Evolutionary conservation across 768 basidiomycete genomes (phyloP).

Genomic region (Mycena amicta): DNA sequence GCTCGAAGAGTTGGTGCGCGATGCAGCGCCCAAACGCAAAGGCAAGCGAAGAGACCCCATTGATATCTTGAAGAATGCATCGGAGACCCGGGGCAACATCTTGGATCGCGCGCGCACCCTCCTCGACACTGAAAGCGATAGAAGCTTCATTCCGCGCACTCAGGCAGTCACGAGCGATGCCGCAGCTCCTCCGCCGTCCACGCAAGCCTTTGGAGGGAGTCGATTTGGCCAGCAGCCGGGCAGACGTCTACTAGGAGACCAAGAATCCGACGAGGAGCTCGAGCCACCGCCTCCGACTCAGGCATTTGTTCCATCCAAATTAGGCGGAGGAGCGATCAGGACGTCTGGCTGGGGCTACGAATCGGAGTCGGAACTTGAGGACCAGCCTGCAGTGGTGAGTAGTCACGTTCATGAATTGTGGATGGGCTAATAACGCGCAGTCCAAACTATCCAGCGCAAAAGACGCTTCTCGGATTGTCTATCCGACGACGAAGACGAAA

Average conservation of each 20-base stretch:
- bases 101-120: slow-evolving; percentile 39
- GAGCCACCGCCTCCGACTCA: slow-evolving; percentile 29
- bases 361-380: slow-evolving; percentile 18
- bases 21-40: slow-evolving; percentile 50
- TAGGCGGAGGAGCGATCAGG: slow-evolving; percentile 21
- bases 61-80: slow-evolving; percentile 49
- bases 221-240: slow-evolving; percentile 30
- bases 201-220: slow-evolving; percentile 46
- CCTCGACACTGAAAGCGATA: slow-evolving; percentile 25
- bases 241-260: slow-evolving; percentile 12
- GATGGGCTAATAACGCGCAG: slow-evolving; percentile 40
- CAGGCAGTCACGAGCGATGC: slow-evolving; percentile 13
- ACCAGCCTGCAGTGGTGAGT: slow-evolving; percentile 7
- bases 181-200: slow-evolving; percentile 26
- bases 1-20: slow-evolving; percentile 55
- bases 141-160: slow-evolving; percentile 22
- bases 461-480: slow-evolving; percentile 26
- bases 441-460: slow-evolving; percentile 30
- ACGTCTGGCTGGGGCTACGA: slow-evolving; percentile 16
- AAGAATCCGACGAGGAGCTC: slow-evolving; percentile 16
- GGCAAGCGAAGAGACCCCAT: slow-evolving; percentile 37
- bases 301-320: slow-evolving; percentile 34
- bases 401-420: neutral
- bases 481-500: slow-evolving; percentile 20
- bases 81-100: slow-evolving; percentile 48